A percentile compares a stretch with the other conserved stretches of the same genome.
Conservation (phyloP, 148 eudicot species). For the Vaccinium macrocarpon region DNA sequence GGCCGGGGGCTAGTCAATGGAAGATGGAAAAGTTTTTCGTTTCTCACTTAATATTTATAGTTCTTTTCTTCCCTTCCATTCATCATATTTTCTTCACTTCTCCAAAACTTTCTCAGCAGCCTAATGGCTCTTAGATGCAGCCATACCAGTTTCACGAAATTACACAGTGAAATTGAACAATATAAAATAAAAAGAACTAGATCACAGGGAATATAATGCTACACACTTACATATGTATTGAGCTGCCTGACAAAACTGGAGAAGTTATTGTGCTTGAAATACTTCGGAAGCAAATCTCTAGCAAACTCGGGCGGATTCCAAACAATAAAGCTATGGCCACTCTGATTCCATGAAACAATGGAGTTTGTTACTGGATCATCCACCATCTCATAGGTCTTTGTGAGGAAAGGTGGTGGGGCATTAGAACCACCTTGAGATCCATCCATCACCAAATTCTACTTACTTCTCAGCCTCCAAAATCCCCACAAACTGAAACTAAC, state of each 20-base stretch:
- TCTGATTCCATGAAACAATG: conserved; percentile 49
- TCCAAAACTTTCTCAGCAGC: not conserved
- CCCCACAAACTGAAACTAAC: not conserved
- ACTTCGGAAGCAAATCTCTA: conserved; percentile 45
- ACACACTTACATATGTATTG: conserved; percentile 51
- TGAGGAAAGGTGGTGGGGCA: conserved; percentile 45
- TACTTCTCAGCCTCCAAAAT: not conserved
- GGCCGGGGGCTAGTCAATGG: not conserved
- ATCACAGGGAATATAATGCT: not conserved
- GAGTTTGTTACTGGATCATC: conserved; percentile 37
- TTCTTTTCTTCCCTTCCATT: not conserved
- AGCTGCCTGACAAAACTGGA: conserved; percentile 57
- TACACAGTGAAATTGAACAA: not conserved
- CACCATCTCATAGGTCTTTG: conserved; percentile 52
- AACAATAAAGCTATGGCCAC: conserved; percentile 47
- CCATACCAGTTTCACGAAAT: not conserved
- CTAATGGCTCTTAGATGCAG: not conserved
- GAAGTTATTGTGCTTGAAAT: conserved; percentile 55
- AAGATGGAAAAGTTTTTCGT: not conserved
- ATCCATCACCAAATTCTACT: conserved; percentile 28
- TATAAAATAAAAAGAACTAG: not conserved
- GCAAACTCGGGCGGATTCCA: conserved; percentile 59
- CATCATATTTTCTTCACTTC: not conserved
- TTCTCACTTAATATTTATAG: not conserved
- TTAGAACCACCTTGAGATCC: conserved; percentile 35